phyloP scores from a whole-genome alignment of 768 basidiomycete genomes.

The Suillus ampliporus region DNA sequence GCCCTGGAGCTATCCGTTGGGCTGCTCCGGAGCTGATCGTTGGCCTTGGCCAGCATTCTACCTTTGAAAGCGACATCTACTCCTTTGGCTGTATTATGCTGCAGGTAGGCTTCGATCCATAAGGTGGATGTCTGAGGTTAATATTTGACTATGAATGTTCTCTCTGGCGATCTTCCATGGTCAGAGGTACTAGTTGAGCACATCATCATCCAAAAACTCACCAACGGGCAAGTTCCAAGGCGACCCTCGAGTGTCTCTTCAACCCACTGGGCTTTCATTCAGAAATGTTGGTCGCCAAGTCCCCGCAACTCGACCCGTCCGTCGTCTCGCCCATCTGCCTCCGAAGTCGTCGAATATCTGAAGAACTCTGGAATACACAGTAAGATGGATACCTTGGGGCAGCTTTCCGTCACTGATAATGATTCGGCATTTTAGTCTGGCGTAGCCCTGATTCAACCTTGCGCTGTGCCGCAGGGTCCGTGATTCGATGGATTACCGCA shows the following conservation, averaged over 20 bases:
- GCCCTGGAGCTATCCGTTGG: conserved; percentile 52
- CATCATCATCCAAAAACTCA: not conserved
- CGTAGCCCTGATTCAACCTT: not conserved
- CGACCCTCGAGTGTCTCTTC: not conserved
- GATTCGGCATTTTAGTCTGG: not conserved
- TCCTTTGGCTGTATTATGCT: conserved; percentile 36
- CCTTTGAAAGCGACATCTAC: conserved; percentile 15
- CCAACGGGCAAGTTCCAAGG: not conserved
- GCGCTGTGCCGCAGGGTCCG: not conserved
- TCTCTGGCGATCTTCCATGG: conserved; percentile 2
- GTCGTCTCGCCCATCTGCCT: not conserved
- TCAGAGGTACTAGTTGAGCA: not conserved
- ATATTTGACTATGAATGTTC: not conserved
- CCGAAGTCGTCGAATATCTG: not conserved
- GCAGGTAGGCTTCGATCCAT: conserved; percentile 21
- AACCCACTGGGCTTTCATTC: not conserved
- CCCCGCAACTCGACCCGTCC: not conserved
- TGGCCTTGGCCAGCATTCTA: not conserved
- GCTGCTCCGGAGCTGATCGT: conserved; percentile 49
- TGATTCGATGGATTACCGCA: not conserved
- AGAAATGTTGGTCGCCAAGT: not conserved
- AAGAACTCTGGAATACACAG: not conserved
- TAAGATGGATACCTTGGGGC: not conserved
- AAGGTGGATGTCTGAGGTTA: not conserved
- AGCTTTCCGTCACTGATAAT: not conserved